Evolutionary conservation across 75 land plant species (phyloP), one percentile per base, ranked within the genome.

Genomic region (Adiantum capillusveneris): DNA sequence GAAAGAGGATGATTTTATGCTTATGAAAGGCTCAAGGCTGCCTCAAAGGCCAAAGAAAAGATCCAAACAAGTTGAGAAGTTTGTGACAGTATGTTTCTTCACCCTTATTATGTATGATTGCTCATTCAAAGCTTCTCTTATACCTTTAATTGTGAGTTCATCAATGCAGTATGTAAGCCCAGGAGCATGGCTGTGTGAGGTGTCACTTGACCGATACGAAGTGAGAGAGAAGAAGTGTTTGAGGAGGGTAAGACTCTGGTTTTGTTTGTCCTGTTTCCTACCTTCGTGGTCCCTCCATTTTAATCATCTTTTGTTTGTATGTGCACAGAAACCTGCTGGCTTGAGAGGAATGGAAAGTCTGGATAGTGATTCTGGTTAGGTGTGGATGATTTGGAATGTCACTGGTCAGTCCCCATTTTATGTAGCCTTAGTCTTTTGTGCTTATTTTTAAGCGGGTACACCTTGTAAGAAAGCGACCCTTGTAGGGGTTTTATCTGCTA

Each of bases 331-430:
- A 62, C 93, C 88, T 0, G 81, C 83, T 69, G 96, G 96, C 46
- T 70, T 90, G 80, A 90, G 84, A 76, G 96, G 88, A 16, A 84
- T 90, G 88, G 87, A 82, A 20, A 79, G 60, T 36, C 63, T 81
- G 72, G 96, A 90, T 18, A 84, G 93, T 65, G 88, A 90, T 19
- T 84, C 96, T 26, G 88, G 87, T 29, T 81, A 58, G 54, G 37
- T n/a, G n/a, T n/a, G 9, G 3, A 34, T 9, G 3, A 3, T 34
- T 34, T 34, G 3, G 3, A 34, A 9, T 34, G 37, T n/a, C n/a
- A n/a, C n/a, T n/a, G n/a, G n/a, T n/a, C 37, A 34, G 9, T 34
- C 7, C 7, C 37, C 37, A 5, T 34, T 3, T 9, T 9, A 34
- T 9, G 9, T 5, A 34, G 37, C 7, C 37, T 34, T 3, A 34